Base-by-base conservation (phyloP, 805 yeast species). In the Candida dajiaensis region DNA sequence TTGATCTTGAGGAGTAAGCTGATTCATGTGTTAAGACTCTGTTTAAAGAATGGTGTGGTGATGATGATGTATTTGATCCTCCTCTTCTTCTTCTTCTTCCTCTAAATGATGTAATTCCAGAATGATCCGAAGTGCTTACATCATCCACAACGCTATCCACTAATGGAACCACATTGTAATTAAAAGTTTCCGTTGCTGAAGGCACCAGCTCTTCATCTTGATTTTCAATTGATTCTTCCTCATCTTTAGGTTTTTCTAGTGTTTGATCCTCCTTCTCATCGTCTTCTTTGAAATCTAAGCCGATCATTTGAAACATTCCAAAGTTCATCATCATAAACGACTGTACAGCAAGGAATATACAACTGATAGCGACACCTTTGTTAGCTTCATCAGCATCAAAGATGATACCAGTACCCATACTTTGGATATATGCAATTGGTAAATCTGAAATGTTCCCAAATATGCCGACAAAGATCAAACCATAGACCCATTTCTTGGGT, bases 241-340 rank as follows among this genome's bases (percentile, higher is more conserved):
- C 44, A 33, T 33, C 36, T 18, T 16, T 33, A 16, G 37, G 38
- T 4, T 40, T 36, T 9, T 52, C 51, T 23, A 55, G 57, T 13
- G 28, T 8, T 25, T 10, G 23, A 29, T 11, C 36, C 12, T 26
- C 41, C 43, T 26, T 22, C 4, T 28, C 28, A 38, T 40, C 46
- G 18, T 19, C 40, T 9, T 42, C 46, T 46, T 74, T 70, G 58
- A 89, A 85, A 61, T 89, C 97, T 61, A 78, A 68, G 38, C 81
- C 84, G 15, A 89, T 71, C 44, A 89, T 64, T 50, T 80, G 72
- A 65, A 82, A 83, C 44, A 85, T 76, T 2, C 97, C 96, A 40
- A 84, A 65, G 56, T 86, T 83, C 74, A 88, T 87, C 65, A 85
- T 80, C 56, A 76, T 64, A 40, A 86, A 71, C 35, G 81, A 72